These are phyloP conservation scores for Artemisia tridentata DNA, from an alignment of 129 eudicot genomes.

Conservation along the genomic window DNA sequence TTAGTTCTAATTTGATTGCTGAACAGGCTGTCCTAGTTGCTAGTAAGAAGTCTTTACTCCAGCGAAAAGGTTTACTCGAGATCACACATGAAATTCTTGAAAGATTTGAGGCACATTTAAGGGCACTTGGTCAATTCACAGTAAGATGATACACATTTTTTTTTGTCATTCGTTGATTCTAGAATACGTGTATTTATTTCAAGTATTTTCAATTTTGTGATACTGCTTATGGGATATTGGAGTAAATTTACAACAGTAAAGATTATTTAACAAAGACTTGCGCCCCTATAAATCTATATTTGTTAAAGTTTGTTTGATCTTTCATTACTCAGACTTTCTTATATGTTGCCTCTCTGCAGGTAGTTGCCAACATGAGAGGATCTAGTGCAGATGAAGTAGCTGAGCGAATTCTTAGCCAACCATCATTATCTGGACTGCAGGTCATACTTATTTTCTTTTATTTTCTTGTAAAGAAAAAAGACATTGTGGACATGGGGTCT, in stretches of 20 bases:
- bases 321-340: constrained; percentile 13
- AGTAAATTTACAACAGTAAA: background rate
- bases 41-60: constrained; percentile 77
- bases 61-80: constrained; percentile 72
- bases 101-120: constrained; percentile 95
- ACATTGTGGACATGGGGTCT: too few relatives aligned
- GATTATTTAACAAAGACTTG: background rate
- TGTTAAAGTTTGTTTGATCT: constrained; percentile 3
- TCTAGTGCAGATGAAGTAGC: constrained; percentile 93
- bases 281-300: background rate
- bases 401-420: constrained; percentile 73
- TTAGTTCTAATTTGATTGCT: background rate
- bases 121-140: constrained; percentile 80
- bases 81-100: constrained; percentile 83
- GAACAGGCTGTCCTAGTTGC: constrained; percentile 92
- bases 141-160: constrained; percentile 36
- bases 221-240: background rate
- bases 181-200: background rate
- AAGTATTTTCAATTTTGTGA: background rate
- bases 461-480: background rate
- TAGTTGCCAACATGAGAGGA: constrained; percentile 95
- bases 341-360: constrained; percentile 40
- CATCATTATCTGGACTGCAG: constrained; percentile 86
- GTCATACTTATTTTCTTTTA: constrained; percentile 28
- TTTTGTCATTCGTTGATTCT: background rate